Percentiles rank a stretch among this genome's conserved stretches.
These are phyloP conservation scores for Calocera viscosa DNA, from an alignment of 768 basidiomycete genomes.

Conservation along the genomic window DNA sequence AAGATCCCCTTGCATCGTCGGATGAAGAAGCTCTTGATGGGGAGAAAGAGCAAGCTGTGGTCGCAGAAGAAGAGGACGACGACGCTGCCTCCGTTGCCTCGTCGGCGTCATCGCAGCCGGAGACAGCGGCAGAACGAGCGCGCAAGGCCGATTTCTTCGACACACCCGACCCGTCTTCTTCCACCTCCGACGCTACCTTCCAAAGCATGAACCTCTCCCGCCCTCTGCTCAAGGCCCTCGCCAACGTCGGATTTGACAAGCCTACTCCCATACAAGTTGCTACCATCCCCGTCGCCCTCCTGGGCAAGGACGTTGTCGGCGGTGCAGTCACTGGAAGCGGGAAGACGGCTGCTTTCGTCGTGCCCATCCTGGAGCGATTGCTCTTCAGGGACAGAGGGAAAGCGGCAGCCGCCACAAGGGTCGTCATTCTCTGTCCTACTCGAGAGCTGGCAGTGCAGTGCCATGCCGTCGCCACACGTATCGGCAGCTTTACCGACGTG, in stretches of 20 bases:
- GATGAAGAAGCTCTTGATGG: constrained; percentile 13
- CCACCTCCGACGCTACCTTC: constrained; percentile 49
- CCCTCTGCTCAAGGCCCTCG: constrained; percentile 80
- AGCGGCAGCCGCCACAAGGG: constrained; percentile 73
- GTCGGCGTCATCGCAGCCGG: constrained; percentile 48
- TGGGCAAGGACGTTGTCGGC: constrained; percentile 94
- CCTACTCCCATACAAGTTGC: constrained; percentile 95
- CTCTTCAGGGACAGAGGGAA: constrained; percentile 83
- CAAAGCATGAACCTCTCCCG: constrained; percentile 90
- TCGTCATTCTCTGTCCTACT: constrained; percentile 86
- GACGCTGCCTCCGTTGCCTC: constrained; percentile 39
- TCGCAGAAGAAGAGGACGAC: constrained; percentile 20
- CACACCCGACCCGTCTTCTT: constrained; percentile 32
- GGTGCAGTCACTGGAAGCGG: constrained; percentile 94
- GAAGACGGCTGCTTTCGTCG: constrained; percentile 94
- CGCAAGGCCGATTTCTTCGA: constrained; percentile 80
- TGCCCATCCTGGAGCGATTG: constrained; percentile 86
- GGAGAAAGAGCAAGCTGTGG: constrained; percentile 29
- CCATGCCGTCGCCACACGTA: constrained; percentile 75
- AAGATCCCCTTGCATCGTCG: constrained; percentile 10
- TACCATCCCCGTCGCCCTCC: constrained; percentile 82
- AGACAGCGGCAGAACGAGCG: constrained; percentile 45
- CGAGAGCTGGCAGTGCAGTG: constrained; percentile 94
- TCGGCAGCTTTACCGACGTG: constrained; percentile 80
- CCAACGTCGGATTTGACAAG: constrained; percentile 61